A percentile compares a stretch with the other conserved stretches of the same genome.
phyloP scores from a whole-genome alignment of 164 flowering plant species.

The Buxus sempervirens region DNA sequence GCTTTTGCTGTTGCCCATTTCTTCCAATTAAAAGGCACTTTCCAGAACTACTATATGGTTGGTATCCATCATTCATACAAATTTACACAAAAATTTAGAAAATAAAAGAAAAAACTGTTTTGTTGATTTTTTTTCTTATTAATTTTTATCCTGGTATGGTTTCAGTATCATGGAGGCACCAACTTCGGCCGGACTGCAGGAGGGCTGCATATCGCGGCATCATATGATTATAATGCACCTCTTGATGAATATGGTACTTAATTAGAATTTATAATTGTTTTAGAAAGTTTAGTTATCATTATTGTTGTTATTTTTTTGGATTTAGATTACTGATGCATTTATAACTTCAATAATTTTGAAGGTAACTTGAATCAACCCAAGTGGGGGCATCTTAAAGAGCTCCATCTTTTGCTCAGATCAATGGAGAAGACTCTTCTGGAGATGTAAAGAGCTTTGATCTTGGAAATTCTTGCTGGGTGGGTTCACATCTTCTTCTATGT shows the following conservation, averaged over 20 bases:
- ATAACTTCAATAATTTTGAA: no score
- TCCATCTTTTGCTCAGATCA: constrained; percentile 35
- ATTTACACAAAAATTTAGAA: constrained; percentile 25
- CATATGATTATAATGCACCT: no score
- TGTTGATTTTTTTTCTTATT: no score
- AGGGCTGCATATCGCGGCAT: no score
- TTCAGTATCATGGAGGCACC: no score
- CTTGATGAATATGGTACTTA: no score
- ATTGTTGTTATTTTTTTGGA: neutral
- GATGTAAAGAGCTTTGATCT: constrained; percentile 11
- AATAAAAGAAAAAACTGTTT: neutral
- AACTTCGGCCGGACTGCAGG: no score
- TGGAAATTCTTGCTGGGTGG: constrained; percentile 26
- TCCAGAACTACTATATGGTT: neutral
- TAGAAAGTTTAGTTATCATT: neutral
- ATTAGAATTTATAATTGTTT: neutral
- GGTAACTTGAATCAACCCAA: no score
- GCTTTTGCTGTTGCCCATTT: neutral
- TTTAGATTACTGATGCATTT: no score
- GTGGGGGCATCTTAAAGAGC: no score
- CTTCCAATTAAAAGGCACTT: neutral
- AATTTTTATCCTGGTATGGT: no score
- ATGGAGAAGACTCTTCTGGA: constrained; percentile 36
- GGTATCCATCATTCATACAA: no score
- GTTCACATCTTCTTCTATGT: neutral